These are phyloP conservation scores for Magnusiomyces clavatus DNA, from an alignment of 1,139 yeast genomes.

Conservation along the genomic window DNA sequence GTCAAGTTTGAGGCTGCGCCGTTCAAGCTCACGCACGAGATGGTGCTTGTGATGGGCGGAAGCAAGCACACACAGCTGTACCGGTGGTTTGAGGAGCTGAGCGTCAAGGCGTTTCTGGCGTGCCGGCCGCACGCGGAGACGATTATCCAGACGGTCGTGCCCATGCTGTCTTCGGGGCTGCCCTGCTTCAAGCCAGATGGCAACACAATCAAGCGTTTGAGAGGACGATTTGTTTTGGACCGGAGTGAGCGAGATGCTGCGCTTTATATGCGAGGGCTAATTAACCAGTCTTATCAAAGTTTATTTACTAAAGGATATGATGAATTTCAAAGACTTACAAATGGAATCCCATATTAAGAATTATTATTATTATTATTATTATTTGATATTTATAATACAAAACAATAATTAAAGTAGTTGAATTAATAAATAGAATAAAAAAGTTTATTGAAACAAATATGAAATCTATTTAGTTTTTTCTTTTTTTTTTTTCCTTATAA, in stretches of 20 bases:
- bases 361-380: not conserved
- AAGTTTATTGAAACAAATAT: too few relatives aligned
- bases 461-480: too few relatives aligned
- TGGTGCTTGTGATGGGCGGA: conserved; percentile 96
- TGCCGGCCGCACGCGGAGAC: conserved; percentile 86
- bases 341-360: conserved; percentile 84
- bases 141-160: conserved; percentile 75
- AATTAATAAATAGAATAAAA: too few relatives aligned
- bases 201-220: conserved; percentile 68
- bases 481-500: too few relatives aligned
- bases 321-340: conserved; percentile 91
- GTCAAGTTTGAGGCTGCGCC: conserved; percentile 97
- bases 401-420: not conserved
- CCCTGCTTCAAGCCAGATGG: conserved; percentile 82
- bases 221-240: conserved; percentile 71
- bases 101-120: conserved; percentile 86
- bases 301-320: conserved; percentile 91
- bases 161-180: conserved; percentile 92
- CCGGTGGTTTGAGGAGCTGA: conserved; percentile 89
- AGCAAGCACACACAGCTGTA: conserved; percentile 76
- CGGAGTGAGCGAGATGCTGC: conserved; percentile 86
- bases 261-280: conserved; percentile 61
- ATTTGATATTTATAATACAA: not conserved
- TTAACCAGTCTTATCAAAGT: conserved; percentile 78
- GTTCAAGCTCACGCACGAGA: conserved; percentile 90